Base-by-base conservation (phyloP, 2,329 filamentous ascomycete genomes). In the Fusarium bactridioides region DNA sequence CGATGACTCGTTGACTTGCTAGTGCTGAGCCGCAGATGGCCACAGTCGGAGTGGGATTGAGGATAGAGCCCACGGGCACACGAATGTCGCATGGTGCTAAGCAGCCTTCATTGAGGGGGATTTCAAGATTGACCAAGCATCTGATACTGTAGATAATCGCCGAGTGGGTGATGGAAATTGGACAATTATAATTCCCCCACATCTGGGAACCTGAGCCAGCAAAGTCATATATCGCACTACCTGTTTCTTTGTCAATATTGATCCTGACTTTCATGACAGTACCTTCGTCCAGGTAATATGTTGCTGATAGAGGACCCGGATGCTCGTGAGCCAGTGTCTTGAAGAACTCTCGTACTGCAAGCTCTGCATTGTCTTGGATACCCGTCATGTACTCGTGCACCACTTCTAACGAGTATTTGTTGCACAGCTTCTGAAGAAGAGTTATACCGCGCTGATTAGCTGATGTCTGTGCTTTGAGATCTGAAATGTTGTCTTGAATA, bases 1-100 rank as follows among this genome's bases (percentile, higher is more conserved):
- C 80, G 9, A 79, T 78, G 4, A 82, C 77, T 12, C 80, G 77
- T 68, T 82, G 80, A 16, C 76, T 79, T 8, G 79, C 79, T 9
- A 81, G 70, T 2, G 94, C 91, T 76, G 93, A 94, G n/a, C 92
- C 92, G 38, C 79, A 80, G 53, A 82, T 78, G 3, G 81, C 82
- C 4, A 78, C 81, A 0, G 71, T 65, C 1, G 81, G 75, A 0
- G 75, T 77, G 4, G 82, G 82, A 25, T 79, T 79, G 4, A 83
- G 76, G n/a, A 83, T 70, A 3, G 76, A 77, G 15, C 78, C 76
- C 18, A 65, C 61, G 7, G 82, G 82, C 2, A 81, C 75, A n/a
- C 66, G 62, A 35, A 83, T 77, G 25, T 79, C 72, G 19, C 82
- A 78, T 1, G 82, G 81, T 3, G 73, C 58, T 9, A 83, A 74